Evolutionary conservation across 2,329 filamentous ascomycete species (phyloP).

Genomic region (Apiospora marii): DNA sequence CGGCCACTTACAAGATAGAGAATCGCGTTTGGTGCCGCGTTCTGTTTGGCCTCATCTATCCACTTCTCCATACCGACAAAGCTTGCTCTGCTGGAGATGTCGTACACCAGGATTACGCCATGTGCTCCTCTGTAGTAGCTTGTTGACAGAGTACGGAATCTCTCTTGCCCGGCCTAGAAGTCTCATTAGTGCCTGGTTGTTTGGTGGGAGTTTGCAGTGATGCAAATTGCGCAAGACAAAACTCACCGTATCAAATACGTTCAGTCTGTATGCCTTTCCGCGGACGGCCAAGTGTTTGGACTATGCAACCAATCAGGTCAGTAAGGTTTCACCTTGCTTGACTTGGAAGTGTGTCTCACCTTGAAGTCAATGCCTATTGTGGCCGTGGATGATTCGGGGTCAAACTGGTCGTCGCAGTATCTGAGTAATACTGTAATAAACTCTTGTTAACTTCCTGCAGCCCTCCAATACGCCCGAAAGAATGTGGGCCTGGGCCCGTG

Average conservation of each 20-base stretch:
- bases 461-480: constrained; percentile 13
- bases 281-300: constrained; percentile 61
- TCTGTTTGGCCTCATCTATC: constrained; percentile 61
- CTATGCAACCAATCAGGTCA: constrained; percentile 40
- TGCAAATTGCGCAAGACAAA: neutral
- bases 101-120: constrained; percentile 58
- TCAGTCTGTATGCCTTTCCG: constrained; percentile 59
- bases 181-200: neutral
- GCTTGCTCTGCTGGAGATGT: constrained; percentile 56
- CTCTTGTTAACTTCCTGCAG: constrained; percentile 2
- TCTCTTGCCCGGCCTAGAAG: constrained; percentile 52
- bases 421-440: constrained; percentile 54
- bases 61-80: constrained; percentile 61
- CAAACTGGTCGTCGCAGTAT: constrained; percentile 66
- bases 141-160: constrained; percentile 58
- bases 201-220: neutral
- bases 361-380: constrained; percentile 67
- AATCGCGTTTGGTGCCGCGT: constrained; percentile 56
- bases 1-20: constrained; percentile 52
- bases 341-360: constrained; percentile 41
- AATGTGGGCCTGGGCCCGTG: constrained; percentile 20
- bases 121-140: constrained; percentile 60
- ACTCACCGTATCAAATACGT: constrained; percentile 59
- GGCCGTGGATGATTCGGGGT: constrained; percentile 60
- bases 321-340: constrained; percentile 8